Evolutionary conservation across 805 yeast species (phyloP).

Genomic region (Saccharomycopsis oosterbeekiorum): DNA sequence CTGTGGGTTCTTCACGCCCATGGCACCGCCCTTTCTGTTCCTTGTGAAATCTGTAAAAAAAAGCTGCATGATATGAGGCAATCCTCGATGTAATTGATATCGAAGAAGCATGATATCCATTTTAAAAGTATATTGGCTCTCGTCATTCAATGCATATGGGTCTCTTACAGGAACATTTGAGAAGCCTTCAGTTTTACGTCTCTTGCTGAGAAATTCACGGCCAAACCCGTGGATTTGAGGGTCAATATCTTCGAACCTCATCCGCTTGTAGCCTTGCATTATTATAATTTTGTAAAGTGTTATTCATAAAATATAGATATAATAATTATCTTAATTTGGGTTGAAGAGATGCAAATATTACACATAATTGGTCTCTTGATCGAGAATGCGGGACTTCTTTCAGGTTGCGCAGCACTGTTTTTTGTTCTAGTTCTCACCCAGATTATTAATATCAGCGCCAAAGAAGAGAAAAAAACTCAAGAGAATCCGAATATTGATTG

Average conservation of each 20-base stretch:
- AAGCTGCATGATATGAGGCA: background rate
- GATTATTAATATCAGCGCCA: background rate
- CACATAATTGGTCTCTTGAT: background rate
- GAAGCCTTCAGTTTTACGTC: background rate
- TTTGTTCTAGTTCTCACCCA: background rate
- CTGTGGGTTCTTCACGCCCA: background rate
- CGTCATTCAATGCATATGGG: too few relatives aligned
- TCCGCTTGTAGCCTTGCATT: background rate
- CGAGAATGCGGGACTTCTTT: background rate
- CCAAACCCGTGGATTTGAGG: background rate
- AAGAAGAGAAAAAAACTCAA: background rate
- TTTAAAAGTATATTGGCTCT: background rate
- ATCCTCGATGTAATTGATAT: background rate
- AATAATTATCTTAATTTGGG: too few relatives aligned
- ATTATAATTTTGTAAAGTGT: too few relatives aligned
- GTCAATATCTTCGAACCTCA: background rate
- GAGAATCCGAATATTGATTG: background rate
- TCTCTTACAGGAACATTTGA: background rate
- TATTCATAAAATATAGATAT: too few relatives aligned
- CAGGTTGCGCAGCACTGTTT: background rate
- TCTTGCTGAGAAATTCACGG: background rate
- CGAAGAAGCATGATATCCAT: background rate
- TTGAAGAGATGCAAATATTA: too few relatives aligned
- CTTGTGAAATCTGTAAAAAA: background rate
- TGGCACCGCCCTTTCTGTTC: background rate